Base-by-base conservation (phyloP, 2,329 filamentous ascomycete genomes). In the Colletotrichum lentis region DNA sequence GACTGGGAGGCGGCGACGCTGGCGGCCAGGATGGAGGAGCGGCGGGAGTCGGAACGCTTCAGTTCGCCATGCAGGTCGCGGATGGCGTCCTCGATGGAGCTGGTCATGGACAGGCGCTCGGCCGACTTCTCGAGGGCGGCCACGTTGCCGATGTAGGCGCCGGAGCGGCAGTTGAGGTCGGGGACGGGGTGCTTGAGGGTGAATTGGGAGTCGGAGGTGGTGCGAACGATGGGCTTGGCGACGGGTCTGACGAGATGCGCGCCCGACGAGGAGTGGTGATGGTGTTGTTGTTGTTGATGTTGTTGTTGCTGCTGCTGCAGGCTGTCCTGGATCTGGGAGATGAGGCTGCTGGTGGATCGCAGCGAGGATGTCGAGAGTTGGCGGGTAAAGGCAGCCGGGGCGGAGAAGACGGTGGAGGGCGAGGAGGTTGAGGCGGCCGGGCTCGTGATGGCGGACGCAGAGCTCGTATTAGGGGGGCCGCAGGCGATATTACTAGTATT, bases 11-110 rank as follows among this genome's bases (percentile, higher is more conserved):
- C 64, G 71, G 50, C 74, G 69, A 82, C 76, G 62, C 80, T 83
- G 53, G 83, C 81, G 22, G 85, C 87, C 52, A 87, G 81, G 57
- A 89, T 81, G 10, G 88, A 91, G 2, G 89, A 90, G 66, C 86
- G 84, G 69, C 87, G 84, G 75, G 88, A 92, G 75, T 91, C 90
- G 74, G 83, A 87, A 72, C 88, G 85, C 79, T 92, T 92, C 75
- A 91, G 82, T 77, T 92, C 89, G 69, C 88, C 83, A 77, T 92
- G 89, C 71, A 93, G 83, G 74, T 90, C 88, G 67, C 90, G 86
- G 73, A 94, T 94, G 72, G 92, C 91, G 80, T 91, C 88, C 73
- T 91, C 91, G 74, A 94, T 91, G 70, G 91, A 92, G 70, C 89
- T 91, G 64, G 88, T 90, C 81, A 87, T 86, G 72, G 90, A 92